These are phyloP conservation scores for Saccharomyces pastorianus DNA, from an alignment of 1,139 yeast species.

Conservation along the genomic window DNA sequence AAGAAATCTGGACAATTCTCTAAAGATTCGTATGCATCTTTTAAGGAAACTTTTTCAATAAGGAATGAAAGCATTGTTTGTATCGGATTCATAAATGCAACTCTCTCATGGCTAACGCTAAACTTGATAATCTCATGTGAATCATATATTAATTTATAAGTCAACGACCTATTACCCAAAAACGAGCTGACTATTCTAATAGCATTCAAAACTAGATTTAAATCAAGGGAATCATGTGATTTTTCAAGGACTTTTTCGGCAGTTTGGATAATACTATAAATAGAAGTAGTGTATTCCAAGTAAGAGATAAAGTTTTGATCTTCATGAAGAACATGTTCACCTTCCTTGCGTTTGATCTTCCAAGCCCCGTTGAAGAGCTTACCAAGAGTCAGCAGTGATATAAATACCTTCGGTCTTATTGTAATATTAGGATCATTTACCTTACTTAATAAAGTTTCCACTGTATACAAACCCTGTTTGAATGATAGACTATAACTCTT, in stretches of 20 bases:
- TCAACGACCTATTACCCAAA: constrained; percentile 22
- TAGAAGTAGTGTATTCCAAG: constrained; percentile 40
- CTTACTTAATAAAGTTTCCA: constrained; percentile 41
- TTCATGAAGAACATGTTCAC: constrained; percentile 62
- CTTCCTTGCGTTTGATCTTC: constrained; percentile 49
- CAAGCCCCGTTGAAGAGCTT: constrained; percentile 52
- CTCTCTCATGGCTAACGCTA: constrained; percentile 42
- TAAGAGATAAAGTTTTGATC: constrained; percentile 43
- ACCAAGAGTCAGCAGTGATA: constrained; percentile 37
- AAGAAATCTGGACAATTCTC: constrained; percentile 31
- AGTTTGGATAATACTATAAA: constrained; percentile 41
- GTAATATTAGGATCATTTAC: constrained; percentile 25
- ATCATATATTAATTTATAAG: constrained; percentile 21
- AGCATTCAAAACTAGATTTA: constrained; percentile 26
- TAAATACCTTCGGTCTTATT: constrained; percentile 33
- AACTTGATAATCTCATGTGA: constrained; percentile 32
- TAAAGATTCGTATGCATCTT: constrained; percentile 17
- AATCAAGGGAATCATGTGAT: constrained; percentile 19
- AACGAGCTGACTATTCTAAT: constrained; percentile 35
- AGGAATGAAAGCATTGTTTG: constrained; percentile 39
- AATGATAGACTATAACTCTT: constrained; percentile 63
- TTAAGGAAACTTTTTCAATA: constrained; percentile 23
- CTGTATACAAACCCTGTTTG: constrained; percentile 50
- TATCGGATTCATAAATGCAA: constrained; percentile 53
- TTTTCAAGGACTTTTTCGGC: constrained; percentile 36